These are phyloP conservation scores for Lagenaria siceraria DNA, from an alignment of 306 rosid genomes.

Conservation along the genomic window DNA sequence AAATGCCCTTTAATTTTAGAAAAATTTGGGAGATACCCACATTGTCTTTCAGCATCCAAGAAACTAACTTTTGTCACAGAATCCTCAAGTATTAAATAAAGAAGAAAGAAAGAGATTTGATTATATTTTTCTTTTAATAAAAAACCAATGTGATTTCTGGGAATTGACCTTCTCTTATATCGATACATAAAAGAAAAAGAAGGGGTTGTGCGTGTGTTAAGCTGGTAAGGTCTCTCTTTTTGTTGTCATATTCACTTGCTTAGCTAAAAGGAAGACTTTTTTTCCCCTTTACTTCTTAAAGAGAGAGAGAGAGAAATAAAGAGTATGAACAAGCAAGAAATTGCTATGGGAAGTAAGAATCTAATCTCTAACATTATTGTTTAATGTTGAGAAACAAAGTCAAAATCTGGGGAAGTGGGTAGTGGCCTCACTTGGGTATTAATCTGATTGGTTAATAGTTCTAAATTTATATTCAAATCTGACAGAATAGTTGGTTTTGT, in stretches of 20 bases:
- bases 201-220: conserved; percentile 4
- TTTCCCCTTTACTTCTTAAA: neutral
- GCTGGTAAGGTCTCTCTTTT: conserved; percentile 40
- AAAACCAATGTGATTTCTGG: neutral
- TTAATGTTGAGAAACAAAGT: neutral
- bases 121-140: neutral
- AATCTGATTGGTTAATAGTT: neutral
- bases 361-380: neutral
- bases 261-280: conserved; percentile 2
- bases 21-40: conserved; percentile 37
- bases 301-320: conserved; percentile 3
- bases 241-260: conserved; percentile 40
- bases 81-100: conserved; percentile 28
- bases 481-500: neutral
- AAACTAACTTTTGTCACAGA: conserved; percentile 87
- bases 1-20: conserved; percentile 36
- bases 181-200: conserved; percentile 30
- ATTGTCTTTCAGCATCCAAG: conserved; percentile 59
- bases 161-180: conserved; percentile 47
- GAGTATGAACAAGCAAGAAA: neutral
- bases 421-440: neutral
- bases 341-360: neutral
- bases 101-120: neutral
- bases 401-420: conserved; percentile 2
- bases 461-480: neutral